phyloP scores from a whole-genome alignment of 2,329 filamentous ascomycete species.

The Claviceps sp. region DNA sequence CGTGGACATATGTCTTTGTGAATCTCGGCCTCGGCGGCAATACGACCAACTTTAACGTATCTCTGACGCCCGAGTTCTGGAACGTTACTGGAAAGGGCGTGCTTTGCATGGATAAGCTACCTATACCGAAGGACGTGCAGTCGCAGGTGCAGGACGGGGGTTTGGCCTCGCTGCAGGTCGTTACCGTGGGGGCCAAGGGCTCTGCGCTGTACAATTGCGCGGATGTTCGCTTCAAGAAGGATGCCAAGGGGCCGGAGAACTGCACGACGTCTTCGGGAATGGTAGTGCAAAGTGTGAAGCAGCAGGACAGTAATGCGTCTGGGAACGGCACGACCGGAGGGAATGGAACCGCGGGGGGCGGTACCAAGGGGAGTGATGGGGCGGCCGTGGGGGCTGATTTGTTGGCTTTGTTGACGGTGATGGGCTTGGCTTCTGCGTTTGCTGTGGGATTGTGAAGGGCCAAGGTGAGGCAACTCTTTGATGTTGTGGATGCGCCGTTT shows the following conservation, averaged over 20 bases:
- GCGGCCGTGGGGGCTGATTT: slow-evolving; percentile 12
- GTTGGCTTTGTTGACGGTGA: slow-evolving; percentile 20
- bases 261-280: slow-evolving; percentile 28
- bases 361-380: slow-evolving; percentile 11
- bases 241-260: slow-evolving; percentile 29
- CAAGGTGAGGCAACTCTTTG: neutral
- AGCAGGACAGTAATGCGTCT: slow-evolving; percentile 11
- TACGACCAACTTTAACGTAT: slow-evolving; percentile 53
- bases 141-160: slow-evolving; percentile 36
- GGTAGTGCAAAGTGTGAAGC: slow-evolving; percentile 19
- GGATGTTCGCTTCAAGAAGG: slow-evolving; percentile 53
- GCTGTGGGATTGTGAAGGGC: slow-evolving; percentile 20
- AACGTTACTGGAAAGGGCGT: slow-evolving; percentile 46
- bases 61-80: slow-evolving; percentile 45
- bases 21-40: slow-evolving; percentile 38
- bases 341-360: neutral
- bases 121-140: slow-evolving; percentile 36
- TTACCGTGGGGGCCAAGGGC: slow-evolving; percentile 44
- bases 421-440: slow-evolving; percentile 25
- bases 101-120: slow-evolving; percentile 51
- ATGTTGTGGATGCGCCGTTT: no score
- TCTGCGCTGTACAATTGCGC: slow-evolving; percentile 62
- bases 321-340: neutral
- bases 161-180: slow-evolving; percentile 54
- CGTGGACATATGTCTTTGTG: slow-evolving; percentile 38